Percentiles rank a stretch among this genome's conserved stretches.
These are phyloP conservation scores for Simplicillium aogashimaense DNA, from an alignment of 2,329 filamentous ascomycete genomes.

Conservation along the genomic window DNA sequence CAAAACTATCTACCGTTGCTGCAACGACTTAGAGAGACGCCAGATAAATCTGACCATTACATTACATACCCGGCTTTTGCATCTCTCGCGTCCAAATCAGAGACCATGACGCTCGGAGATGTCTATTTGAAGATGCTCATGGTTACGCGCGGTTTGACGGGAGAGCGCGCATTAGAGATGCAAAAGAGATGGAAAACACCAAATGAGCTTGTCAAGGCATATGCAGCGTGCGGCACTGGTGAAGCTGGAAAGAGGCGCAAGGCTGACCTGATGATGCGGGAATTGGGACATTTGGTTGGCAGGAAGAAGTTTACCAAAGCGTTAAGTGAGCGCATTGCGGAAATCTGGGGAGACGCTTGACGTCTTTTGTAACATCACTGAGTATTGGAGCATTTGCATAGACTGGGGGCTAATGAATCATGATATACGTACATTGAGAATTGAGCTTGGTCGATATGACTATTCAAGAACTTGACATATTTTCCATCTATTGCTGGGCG, in stretches of 20 bases:
- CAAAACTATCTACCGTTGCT: slow-evolving; percentile 58
- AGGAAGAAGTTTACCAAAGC: slow-evolving; percentile 58
- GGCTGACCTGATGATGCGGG: slow-evolving; percentile 47
- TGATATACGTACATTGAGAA: no score
- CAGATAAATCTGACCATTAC: slow-evolving; percentile 42
- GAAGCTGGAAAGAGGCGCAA: slow-evolving; percentile 45
- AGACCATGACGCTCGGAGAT: slow-evolving; percentile 63
- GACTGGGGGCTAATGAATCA: no score
- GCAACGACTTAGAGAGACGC: slow-evolving; percentile 42
- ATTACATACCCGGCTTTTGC: slow-evolving; percentile 65
- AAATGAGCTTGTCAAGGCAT: slow-evolving; percentile 60
- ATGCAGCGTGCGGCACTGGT: slow-evolving; percentile 40
- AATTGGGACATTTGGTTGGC: slow-evolving; percentile 49
- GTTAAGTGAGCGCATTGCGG: slow-evolving; percentile 60
- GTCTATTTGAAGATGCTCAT: slow-evolving; percentile 79
- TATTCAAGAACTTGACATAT: neutral
- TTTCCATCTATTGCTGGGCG: neutral
- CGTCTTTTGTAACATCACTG: no score
- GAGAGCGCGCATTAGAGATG: slow-evolving; percentile 71
- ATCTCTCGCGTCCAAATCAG: slow-evolving; percentile 64
- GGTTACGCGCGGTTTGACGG: slow-evolving; percentile 65
- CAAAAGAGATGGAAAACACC: slow-evolving; percentile 72
- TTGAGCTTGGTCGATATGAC: no score
- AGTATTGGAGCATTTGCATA: no score
- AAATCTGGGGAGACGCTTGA: slow-evolving; percentile 55